Evolutionary conservation across 2,329 filamentous ascomycete species (phyloP).

Genomic region (Waltergamsia citrina): DNA sequence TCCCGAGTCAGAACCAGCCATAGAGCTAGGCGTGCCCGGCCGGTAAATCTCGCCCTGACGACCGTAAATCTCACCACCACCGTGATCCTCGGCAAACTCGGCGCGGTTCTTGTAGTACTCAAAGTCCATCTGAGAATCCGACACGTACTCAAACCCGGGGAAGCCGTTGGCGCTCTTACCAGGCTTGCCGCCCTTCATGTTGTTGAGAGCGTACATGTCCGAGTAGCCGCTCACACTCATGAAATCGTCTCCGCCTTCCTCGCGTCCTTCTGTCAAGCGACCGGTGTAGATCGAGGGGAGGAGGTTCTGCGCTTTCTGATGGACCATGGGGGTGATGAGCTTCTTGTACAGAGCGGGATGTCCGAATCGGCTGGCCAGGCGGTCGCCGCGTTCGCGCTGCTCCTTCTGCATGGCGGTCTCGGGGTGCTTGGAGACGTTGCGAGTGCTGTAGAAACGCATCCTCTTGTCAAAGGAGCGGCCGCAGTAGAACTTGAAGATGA

Average conservation of each 20-base stretch:
- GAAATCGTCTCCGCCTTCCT: slow-evolving; percentile 44
- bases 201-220: slow-evolving; percentile 70
- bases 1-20: slow-evolving; percentile 30
- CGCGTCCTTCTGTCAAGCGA: slow-evolving; percentile 59
- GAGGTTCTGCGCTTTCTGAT: slow-evolving; percentile 79
- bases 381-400: slow-evolving; percentile 50
- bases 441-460: slow-evolving; percentile 71
- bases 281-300: slow-evolving; percentile 81
- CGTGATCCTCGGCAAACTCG: slow-evolving; percentile 80
- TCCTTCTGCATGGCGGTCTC: slow-evolving; percentile 41
- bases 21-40: slow-evolving; percentile 50
- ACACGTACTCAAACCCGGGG: slow-evolving; percentile 82
- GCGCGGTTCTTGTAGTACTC: slow-evolving; percentile 84
- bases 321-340: slow-evolving; percentile 90
- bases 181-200: slow-evolving; percentile 54
- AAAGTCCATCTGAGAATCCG: slow-evolving; percentile 79
- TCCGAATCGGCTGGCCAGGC: slow-evolving; percentile 69
- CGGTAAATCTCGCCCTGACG: slow-evolving; percentile 47
- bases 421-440: slow-evolving; percentile 38
- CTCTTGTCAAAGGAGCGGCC: slow-evolving; percentile 64
- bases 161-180: slow-evolving; percentile 35
- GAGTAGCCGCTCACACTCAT: slow-evolving; percentile 64
- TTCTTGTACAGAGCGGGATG: slow-evolving; percentile 86
- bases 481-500: slow-evolving; percentile 85
- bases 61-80: slow-evolving; percentile 64